Evolutionary conservation across 371 early-diverging fungal species (phyloP).

Genomic region (Parasitella parasitica): DNA sequence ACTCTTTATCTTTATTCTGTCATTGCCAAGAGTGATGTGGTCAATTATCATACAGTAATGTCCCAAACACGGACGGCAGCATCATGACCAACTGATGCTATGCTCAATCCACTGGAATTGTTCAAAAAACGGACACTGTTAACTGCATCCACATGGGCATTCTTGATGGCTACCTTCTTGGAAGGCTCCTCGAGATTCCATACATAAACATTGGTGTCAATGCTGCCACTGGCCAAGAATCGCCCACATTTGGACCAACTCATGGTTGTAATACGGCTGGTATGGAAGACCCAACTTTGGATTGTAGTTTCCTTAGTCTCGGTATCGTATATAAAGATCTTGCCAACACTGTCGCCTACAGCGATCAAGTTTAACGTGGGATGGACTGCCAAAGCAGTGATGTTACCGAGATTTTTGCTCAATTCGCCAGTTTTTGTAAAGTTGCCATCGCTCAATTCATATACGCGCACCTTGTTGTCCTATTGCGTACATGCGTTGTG

Average conservation of each 20-base stretch:
- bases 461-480: conserved; percentile 55
- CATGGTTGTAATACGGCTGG: conserved; percentile 78
- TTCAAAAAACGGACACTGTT: conserved; percentile 68
- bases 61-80: conserved; percentile 80
- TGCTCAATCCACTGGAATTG: conserved; percentile 43
- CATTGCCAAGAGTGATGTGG: too few relatives aligned
- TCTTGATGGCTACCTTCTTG: conserved; percentile 75
- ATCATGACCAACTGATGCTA: conserved; percentile 83
- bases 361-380: conserved; percentile 75
- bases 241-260: conserved; percentile 78
- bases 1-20: too few relatives aligned
- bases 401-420: conserved; percentile 59
- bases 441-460: conserved; percentile 20
- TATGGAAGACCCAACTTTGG: conserved; percentile 89
- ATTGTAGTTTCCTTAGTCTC: conserved; percentile 55
- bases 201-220: conserved; percentile 89
- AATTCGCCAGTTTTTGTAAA: conserved; percentile 34
- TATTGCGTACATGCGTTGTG: conserved; percentile 1
- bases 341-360: conserved; percentile 81
- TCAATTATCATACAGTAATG: conserved; percentile 21
- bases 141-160: conserved; percentile 85
- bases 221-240: conserved; percentile 78
- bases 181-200: conserved; percentile 85
- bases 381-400: conserved; percentile 78
- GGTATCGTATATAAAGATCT: conserved; percentile 74